Conservation (phyloP, 345 rosid genomes). For the Ceriops zippeliana region DNA sequence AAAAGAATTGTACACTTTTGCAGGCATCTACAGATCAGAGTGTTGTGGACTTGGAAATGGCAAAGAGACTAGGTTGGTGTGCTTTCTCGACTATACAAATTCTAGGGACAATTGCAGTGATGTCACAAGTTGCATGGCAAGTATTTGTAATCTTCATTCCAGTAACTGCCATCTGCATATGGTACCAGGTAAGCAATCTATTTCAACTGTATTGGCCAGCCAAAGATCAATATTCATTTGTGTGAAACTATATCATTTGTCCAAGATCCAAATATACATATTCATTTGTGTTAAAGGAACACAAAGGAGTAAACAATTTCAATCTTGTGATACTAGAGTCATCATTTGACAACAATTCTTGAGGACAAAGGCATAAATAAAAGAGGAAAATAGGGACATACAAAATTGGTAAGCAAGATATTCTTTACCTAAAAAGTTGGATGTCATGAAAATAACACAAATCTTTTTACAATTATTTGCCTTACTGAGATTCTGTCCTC, state of each 20-base stretch:
- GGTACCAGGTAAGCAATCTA: slow-evolving; percentile 70
- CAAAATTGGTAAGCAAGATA: neutral
- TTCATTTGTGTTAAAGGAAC: no score
- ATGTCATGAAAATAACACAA: neutral
- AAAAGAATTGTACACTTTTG: slow-evolving; percentile 12
- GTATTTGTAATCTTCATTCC: slow-evolving; percentile 94
- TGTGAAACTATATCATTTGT: neutral
- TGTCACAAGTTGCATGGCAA: slow-evolving; percentile 97
- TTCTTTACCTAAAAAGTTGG: neutral
- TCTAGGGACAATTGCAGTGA: slow-evolving; percentile 74
- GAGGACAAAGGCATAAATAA: no score
- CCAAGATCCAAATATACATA: no score
- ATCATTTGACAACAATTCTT: no score
- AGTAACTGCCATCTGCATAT: slow-evolving; percentile 86
- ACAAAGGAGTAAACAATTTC: no score
- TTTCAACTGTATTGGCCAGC: neutral
- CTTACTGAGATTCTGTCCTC: neutral
- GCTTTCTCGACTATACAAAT: slow-evolving; percentile 82
- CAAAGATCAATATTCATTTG: neutral
- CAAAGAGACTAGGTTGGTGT: slow-evolving; percentile 81
- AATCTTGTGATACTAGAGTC: no score
- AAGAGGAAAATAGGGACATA: no score
- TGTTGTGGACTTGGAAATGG: slow-evolving; percentile 82
- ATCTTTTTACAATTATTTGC: neutral
- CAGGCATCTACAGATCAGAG: slow-evolving; percentile 94